A percentile compares a stretch with the other conserved stretches of the same genome.
Conservation (phyloP, 768 basidiomycete genomes). For the Sporobolomyces phaffii region DNA sequence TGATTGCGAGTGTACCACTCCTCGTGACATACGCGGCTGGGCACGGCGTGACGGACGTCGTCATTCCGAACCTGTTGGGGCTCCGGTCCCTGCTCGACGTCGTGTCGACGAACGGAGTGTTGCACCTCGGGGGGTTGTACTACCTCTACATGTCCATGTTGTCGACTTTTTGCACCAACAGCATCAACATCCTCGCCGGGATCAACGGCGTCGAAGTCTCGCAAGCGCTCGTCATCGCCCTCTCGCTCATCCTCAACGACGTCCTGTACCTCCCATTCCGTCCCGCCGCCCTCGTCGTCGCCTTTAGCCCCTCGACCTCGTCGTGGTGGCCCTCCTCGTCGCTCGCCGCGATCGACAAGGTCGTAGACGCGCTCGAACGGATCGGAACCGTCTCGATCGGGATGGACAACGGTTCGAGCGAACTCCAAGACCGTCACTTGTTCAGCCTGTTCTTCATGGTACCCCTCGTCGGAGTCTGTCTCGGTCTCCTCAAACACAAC, state of each 20-base stretch:
- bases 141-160: constrained; percentile 94
- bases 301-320: not conserved
- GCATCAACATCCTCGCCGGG: constrained; percentile 96
- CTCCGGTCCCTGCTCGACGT: constrained; percentile 55
- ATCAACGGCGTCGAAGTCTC: constrained; percentile 81
- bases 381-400: constrained; percentile 64
- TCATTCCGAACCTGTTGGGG: constrained; percentile 78
- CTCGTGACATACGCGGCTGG: constrained; percentile 96
- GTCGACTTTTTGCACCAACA: constrained; percentile 94
- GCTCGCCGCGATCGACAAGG: constrained; percentile 55
- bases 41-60: constrained; percentile 83
- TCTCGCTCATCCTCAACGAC: constrained; percentile 87
- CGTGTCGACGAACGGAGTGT: constrained; percentile 50
- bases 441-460: constrained; percentile 96
- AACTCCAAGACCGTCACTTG: constrained; percentile 86
- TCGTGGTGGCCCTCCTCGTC: constrained; percentile 63
- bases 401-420: constrained; percentile 74
- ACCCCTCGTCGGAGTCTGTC: constrained; percentile 82
- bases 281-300: constrained; percentile 13
- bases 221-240: constrained; percentile 60
- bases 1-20: constrained; percentile 89
- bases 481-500: constrained; percentile 89
- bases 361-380: too few relatives aligned
- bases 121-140: constrained; percentile 86
- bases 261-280: constrained; percentile 76